Evolutionary conservation across 2,329 filamentous ascomycete species (phyloP).

Genomic region (Calonectria pseudoreteaudii): DNA sequence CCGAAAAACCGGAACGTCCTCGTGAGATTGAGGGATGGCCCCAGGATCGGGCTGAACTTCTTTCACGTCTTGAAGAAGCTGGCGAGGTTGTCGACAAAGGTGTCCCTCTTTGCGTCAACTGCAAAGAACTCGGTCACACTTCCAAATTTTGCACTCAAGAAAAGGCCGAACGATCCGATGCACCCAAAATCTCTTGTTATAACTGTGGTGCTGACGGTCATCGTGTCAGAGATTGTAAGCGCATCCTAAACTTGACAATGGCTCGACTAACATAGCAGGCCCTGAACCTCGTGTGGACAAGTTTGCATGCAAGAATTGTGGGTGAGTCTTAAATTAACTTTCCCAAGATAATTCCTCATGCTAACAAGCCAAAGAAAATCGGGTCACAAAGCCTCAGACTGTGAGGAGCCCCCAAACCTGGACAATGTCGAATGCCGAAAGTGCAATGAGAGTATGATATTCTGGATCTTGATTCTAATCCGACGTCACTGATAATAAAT

Average conservation of each 20-base stretch:
- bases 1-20: constrained; percentile 66
- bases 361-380: constrained; percentile 52
- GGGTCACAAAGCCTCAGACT: constrained; percentile 64
- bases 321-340: constrained; percentile 47
- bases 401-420: constrained; percentile 70
- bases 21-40: constrained; percentile 73
- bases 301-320: constrained; percentile 77
- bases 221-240: constrained; percentile 76
- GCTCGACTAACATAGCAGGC: constrained; percentile 52
- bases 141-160: constrained; percentile 72
- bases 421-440: constrained; percentile 74
- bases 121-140: constrained; percentile 72
- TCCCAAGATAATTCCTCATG: constrained; percentile 5
- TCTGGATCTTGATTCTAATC: background rate
- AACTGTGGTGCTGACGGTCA: constrained; percentile 75
- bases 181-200: constrained; percentile 67
- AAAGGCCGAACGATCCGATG: constrained; percentile 58
- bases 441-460: constrained; percentile 69
- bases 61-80: constrained; percentile 72
- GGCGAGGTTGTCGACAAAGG: constrained; percentile 72
- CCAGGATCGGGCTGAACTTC: constrained; percentile 66
- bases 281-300: constrained; percentile 71
- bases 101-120: constrained; percentile 72
- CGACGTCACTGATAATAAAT: constrained; percentile 16
- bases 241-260: background rate